phyloP scores from a whole-genome alignment of 2,329 filamentous ascomycete species.

The Calonectria fujianensis region DNA sequence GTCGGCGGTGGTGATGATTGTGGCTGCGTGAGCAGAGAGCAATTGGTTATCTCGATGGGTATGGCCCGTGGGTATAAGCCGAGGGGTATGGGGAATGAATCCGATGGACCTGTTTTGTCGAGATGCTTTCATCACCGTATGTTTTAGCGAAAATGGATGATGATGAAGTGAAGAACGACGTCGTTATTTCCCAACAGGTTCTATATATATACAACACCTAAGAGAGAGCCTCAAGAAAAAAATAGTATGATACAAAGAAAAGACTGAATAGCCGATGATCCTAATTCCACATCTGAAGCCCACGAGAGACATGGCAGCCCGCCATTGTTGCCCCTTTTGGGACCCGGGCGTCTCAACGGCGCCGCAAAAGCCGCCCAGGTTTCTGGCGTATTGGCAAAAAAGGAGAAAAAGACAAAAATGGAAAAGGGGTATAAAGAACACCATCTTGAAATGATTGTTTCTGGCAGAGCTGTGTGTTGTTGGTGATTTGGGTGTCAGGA shows the following conservation, averaged over 20 bases:
- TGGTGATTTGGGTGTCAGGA: not conserved
- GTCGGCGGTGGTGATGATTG: not conserved
- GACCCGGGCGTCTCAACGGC: constrained; percentile 5
- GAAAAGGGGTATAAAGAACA: constrained; percentile 19
- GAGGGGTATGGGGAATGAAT: not conserved
- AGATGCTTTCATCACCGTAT: not conserved
- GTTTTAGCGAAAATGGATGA: not conserved
- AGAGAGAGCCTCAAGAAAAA: not conserved
- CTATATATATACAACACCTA: constrained; percentile 27
- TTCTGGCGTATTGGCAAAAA: constrained; percentile 6
- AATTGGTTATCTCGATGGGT: not conserved
- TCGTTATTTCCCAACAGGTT: not conserved
- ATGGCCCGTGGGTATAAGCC: not conserved
- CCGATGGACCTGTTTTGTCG: not conserved
- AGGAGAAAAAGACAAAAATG: not conserved
- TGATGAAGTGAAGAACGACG: not conserved
- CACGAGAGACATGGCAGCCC: constrained; percentile 25
- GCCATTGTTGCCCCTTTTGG: not conserved
- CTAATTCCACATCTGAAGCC: constrained; percentile 23
- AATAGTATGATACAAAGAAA: constrained; percentile 15
- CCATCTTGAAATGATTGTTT: not conserved
- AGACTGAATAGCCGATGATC: constrained; percentile 22
- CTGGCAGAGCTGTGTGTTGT: not conserved
- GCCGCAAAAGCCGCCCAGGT: constrained; percentile 25
- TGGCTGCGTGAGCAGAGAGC: not conserved